Evolutionary conservation across 148 eudicot genomes (phyloP).

Genomic region (Silene uniflora): DNA sequence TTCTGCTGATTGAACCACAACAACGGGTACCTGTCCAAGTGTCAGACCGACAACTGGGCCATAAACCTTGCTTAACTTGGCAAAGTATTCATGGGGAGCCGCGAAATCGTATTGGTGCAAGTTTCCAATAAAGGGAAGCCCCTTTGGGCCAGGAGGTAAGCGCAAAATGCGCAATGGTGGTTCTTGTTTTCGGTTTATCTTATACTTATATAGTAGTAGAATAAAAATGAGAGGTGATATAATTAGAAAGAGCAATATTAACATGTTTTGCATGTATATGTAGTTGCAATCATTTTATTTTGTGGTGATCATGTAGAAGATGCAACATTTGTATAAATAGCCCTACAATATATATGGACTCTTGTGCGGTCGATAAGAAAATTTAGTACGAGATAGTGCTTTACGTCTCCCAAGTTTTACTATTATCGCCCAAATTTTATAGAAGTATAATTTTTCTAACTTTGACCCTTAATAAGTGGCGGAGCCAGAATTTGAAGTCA

Average conservation of each 20-base stretch:
- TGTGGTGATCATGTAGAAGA: too few relatives aligned
- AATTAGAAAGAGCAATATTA: not conserved
- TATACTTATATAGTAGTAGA: not conserved
- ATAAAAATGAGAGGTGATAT: not conserved
- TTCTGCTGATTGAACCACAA: not conserved
- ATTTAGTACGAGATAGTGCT: too few relatives aligned
- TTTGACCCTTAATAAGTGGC: too few relatives aligned
- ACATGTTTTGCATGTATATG: too few relatives aligned
- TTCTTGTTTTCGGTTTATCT: not conserved
- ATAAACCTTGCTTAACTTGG: not conserved
- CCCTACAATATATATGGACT: too few relatives aligned
- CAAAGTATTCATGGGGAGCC: not conserved
- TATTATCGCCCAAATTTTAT: too few relatives aligned
- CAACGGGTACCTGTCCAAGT: not conserved
- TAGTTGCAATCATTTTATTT: too few relatives aligned
- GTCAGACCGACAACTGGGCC: not conserved
- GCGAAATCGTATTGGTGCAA: not conserved
- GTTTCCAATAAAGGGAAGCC: not conserved
- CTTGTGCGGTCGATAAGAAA: too few relatives aligned
- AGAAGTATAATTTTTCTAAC: too few relatives aligned
- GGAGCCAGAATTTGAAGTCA: too few relatives aligned
- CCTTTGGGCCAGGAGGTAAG: not conserved
- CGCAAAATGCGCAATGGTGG: not conserved
- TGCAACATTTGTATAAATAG: too few relatives aligned
- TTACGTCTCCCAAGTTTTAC: too few relatives aligned